Evolutionary conservation across 495 filamentous ascomycete genomes (phyloP).

Genomic region (Opeltia flavorubescens): DNA sequence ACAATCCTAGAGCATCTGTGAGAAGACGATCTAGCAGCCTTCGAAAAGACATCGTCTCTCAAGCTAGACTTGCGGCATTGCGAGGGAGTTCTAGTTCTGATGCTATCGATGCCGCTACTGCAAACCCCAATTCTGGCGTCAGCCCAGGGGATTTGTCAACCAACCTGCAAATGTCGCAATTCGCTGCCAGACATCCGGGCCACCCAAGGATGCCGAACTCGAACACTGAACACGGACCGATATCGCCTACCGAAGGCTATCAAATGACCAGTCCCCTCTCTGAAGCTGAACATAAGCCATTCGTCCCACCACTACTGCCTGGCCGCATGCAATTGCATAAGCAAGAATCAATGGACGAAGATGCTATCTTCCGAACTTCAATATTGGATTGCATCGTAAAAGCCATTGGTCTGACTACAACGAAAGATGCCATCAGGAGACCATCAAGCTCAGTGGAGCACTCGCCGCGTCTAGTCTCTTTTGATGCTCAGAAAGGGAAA

Average conservation of each 20-base stretch:
- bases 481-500: slow-evolving; percentile 72
- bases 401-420: slow-evolving; percentile 68
- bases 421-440: slow-evolving; percentile 44
- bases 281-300: slow-evolving; percentile 41
- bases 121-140: slow-evolving; percentile 21
- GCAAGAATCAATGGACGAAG: slow-evolving; percentile 70
- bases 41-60: slow-evolving; percentile 68
- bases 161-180: slow-evolving; percentile 60
- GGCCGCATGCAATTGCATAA: slow-evolving; percentile 40
- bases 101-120: not conserved
- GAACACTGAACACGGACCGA: slow-evolving; percentile 19
- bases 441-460: slow-evolving; percentile 61
- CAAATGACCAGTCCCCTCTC: slow-evolving; percentile 40
- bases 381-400: slow-evolving; percentile 94
- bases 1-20: slow-evolving; percentile 58
- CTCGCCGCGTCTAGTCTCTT: slow-evolving; percentile 74
- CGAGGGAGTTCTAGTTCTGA: slow-evolving; percentile 19
- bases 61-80: slow-evolving; percentile 37
- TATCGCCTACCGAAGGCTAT: slow-evolving; percentile 18
- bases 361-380: slow-evolving; percentile 73
- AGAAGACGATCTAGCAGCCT: slow-evolving; percentile 61
- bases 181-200: slow-evolving; percentile 20
- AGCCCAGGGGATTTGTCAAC: slow-evolving; percentile 70
- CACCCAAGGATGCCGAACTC: slow-evolving; percentile 1
- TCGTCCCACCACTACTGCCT: slow-evolving; percentile 38